Base-by-base conservation (phyloP, 2,329 filamentous ascomycete species). In the Pseudogymnoascus sp. region DNA sequence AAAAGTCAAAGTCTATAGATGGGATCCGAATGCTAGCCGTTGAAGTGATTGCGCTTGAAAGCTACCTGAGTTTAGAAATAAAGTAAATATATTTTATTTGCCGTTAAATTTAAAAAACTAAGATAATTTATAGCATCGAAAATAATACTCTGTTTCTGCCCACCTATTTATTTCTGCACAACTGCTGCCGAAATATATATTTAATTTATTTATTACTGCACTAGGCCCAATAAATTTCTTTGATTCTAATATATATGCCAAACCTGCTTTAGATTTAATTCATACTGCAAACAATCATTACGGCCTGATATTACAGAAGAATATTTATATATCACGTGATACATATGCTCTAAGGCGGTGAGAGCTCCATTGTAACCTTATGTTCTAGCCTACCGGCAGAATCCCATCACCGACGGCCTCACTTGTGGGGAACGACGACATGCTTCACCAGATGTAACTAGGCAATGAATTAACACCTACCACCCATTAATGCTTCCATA, bases 401-500 rank as follows among this genome's bases (percentile, higher is more conserved):
- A 55, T n/a, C 48, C n/a, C 12, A 2, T n/a, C 27, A 17, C 4
- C 27, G 27, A 17, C 48, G 48, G 27, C 29, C n/a, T 17, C 48
- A 55, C 44, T 55, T 55, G 48, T 55, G 48, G 48, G 48, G 29
- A 55, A 5, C 48, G 7, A 55, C 48, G 48, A 33, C 48, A 33
- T 5, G 29, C 15, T 8, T 55, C 29, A 55, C 27, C 9, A 55
- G n/a, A 33, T 55, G 33, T 17, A n/a, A 33, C 48, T 55, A 51
- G 27, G 33, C 48, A 33, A 55, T 33, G 48, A 55, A 17, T 33
- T 33, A 55, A 55, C 33, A 33, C 48, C 48, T 12, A 17, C 48
- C 29, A 7, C n/a, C 27, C 48, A 17, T 55, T 55, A 33, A 55
- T 55, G 48, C 27, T 55, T 55, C 48, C 48, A 55, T 55, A 55